These are phyloP conservation scores for Epicoccum nigrum DNA, from an alignment of 2,329 filamentous ascomycete genomes.

Conservation along the genomic window DNA sequence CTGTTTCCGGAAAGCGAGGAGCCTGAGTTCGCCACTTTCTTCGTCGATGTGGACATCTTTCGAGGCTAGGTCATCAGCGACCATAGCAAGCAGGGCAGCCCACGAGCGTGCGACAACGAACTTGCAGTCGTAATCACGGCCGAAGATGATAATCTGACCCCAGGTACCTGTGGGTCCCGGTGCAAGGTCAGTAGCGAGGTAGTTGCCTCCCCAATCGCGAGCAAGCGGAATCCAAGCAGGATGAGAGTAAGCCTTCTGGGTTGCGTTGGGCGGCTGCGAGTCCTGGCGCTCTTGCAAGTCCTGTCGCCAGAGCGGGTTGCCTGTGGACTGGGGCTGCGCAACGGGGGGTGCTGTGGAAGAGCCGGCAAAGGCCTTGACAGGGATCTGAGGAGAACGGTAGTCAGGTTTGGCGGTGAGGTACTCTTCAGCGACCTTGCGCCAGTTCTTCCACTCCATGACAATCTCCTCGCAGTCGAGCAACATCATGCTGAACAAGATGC, in stretches of 20 bases:
- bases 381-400: conserved; percentile 65
- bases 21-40: conserved; percentile 86
- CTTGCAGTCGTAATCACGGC: conserved; percentile 97
- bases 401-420: conserved; percentile 69
- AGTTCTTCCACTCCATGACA: conserved; percentile 96
- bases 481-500: conserved; percentile 93
- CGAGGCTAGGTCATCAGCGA: conserved; percentile 91
- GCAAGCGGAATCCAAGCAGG: conserved; percentile 94
- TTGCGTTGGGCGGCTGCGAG: conserved; percentile 81
- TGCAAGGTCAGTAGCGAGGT: conserved; percentile 89
- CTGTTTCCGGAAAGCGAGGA: conserved; percentile 80
- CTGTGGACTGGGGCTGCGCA: conserved; percentile 55
- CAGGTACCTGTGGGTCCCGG: conserved; percentile 89
- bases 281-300: conserved; percentile 85
- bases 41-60: conserved; percentile 94
- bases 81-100: conserved; percentile 81
- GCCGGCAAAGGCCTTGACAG: conserved; percentile 74
- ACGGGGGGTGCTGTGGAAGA: conserved; percentile 72
- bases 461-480: conserved; percentile 97
- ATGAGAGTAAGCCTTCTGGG: conserved; percentile 93
- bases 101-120: conserved; percentile 95
- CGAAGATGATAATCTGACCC: conserved; percentile 96
- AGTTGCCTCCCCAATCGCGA: conserved; percentile 98
- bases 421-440: conserved; percentile 90
- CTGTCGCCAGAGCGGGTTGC: conserved; percentile 77